Evolutionary conservation across 495 filamentous ascomycete genomes (phyloP), one percentile per base, ranked within the genome.

Genomic region (Lindgomyces ingoldianus): DNA sequence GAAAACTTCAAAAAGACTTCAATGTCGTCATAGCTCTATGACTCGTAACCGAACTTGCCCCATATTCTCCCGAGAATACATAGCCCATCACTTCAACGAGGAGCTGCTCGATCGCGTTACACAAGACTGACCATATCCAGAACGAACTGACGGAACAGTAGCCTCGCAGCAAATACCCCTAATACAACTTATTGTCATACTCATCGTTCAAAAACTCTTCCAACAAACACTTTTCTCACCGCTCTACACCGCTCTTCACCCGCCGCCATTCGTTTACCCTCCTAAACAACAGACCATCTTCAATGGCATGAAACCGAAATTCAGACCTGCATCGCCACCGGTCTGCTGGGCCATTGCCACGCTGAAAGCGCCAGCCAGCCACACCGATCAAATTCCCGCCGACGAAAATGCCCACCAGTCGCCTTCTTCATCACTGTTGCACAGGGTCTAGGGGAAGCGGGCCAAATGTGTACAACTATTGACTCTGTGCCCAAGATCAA

Each of bases 241-340:
- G 60, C 60, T 47, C 19, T 21, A 62, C 60, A 62, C 60, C 47
- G 58, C 58, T 22, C 27, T 18, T 61, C 58, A 22, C 16, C n/a
- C 39, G 3, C 16, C 44, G 3, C 25, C n/a, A 22, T 39, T 30
- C 24, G 25, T 27, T 19, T 51, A 44, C 24, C 26, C 22, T 51
- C 57, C 16, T 19, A 39, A 22, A 19, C 24, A 6, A 6, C 21
- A 10, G 44, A 47, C 18, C 6, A 9, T 19, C 9, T 47, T n/a
- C n/a, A n/a, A n/a, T n/a, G n/a, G n/a, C n/a, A n/a, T n/a, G n/a
- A n/a, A n/a, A 19, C 42, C 42, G 42, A 4, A 46, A 4, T 4
- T 4, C 16, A 4, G 42, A 46, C 42, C n/a, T 46, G 4, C n/a
- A 19, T 19, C 46, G 8, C 46, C 46, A 19, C 46, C 27, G 46